phyloP scores from a whole-genome alignment of 768 basidiomycete species.

The Cyclocybe cylindracea region DNA sequence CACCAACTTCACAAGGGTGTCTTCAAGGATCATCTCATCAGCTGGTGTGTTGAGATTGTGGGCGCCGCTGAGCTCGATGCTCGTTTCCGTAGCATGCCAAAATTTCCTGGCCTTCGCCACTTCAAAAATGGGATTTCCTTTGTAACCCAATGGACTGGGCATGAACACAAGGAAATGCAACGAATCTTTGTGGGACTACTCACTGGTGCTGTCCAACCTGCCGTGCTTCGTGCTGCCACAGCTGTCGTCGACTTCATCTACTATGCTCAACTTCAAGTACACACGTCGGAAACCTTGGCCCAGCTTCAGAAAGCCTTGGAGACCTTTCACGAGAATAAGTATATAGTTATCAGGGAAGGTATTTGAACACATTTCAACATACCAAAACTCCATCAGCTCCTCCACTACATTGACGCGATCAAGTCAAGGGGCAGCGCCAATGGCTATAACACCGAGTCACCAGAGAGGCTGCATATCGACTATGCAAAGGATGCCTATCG shows the following conservation, averaged over 20 bases:
- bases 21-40: slow-evolving; percentile 44
- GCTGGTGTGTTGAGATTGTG: slow-evolving; percentile 26
- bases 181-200: not conserved
- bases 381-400: slow-evolving; percentile 30
- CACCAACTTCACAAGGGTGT: slow-evolving; percentile 53
- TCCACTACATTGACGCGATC: slow-evolving; percentile 25
- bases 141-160: slow-evolving; percentile 1
- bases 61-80: slow-evolving; percentile 15
- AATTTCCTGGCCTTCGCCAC: not conserved
- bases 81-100: slow-evolving; percentile 31
- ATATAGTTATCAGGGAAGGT: slow-evolving; percentile 21
- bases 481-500: no score
- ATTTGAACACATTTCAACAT: slow-evolving; percentile 32
- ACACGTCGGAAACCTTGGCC: no score
- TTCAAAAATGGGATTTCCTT: slow-evolving; percentile 2
- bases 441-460: no score
- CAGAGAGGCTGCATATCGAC: no score
- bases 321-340: slow-evolving; percentile 25
- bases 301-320: no score
- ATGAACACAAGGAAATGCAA: slow-evolving; percentile 4
- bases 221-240: no score
- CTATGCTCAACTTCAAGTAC: no score
- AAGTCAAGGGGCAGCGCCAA: no score
- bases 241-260: no score
- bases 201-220: no score